Conservation (phyloP, 345 rosid species). For the Camelina hispida region DNA sequence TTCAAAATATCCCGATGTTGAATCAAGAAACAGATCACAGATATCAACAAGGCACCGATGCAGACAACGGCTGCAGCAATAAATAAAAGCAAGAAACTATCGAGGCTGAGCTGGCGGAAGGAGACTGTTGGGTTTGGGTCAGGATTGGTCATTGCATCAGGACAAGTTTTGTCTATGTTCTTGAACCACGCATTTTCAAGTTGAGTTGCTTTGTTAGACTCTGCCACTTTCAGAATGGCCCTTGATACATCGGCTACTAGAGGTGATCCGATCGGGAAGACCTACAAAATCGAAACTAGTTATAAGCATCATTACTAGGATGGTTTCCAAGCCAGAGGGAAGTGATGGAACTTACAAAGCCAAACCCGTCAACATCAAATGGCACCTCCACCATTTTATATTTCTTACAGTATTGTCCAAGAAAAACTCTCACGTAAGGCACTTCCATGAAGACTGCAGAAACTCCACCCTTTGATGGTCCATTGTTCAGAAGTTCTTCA, state of each 20-base stretch:
- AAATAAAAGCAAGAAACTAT: conserved; percentile 53
- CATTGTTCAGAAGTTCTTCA: conserved; percentile 42
- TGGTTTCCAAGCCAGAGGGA: background rate
- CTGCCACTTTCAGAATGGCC: conserved; percentile 48
- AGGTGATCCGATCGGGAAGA: conserved; percentile 52
- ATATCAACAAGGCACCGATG: too few species aligned
- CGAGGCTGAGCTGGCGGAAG: conserved; percentile 44
- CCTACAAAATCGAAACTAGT: conserved; percentile 32
- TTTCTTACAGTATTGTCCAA: conserved; percentile 45
- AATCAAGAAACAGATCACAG: too few species aligned
- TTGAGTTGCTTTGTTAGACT: conserved; percentile 40
- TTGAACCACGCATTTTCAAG: conserved; percentile 45
- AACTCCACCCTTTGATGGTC: conserved; percentile 47
- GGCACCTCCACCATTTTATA: conserved; percentile 46
- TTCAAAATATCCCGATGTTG: too few species aligned
- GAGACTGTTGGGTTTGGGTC: conserved; percentile 31
- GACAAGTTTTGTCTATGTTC: conserved; percentile 27
- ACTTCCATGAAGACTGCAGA: conserved; percentile 51
- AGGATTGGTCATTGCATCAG: conserved; percentile 35
- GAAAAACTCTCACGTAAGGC: conserved; percentile 42
- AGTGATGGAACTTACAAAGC: conserved; percentile 48
- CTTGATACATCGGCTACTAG: conserved; percentile 52
- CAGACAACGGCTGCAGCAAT: conserved; percentile 38
- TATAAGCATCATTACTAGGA: background rate
- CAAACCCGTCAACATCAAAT: conserved; percentile 47